Evolutionary conservation across 495 filamentous ascomycete genomes (phyloP).

Genomic region (Penicillium lividum): DNA sequence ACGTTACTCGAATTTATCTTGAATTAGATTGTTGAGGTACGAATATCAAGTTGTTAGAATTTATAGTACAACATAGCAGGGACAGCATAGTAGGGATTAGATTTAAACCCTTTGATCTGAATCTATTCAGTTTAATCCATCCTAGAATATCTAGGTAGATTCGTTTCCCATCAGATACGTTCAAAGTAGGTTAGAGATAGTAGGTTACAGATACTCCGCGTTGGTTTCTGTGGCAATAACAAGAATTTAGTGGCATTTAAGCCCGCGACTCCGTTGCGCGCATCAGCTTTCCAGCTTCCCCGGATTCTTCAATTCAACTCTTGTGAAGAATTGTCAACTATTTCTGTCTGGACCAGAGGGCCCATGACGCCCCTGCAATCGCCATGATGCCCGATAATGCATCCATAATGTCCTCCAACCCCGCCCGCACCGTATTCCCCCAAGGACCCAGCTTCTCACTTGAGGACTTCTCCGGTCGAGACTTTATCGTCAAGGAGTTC

Average conservation of each 20-base stretch:
- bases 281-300: slow-evolving; percentile 23
- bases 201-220: background rate
- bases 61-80: too few relatives aligned
- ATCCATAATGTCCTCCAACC: slow-evolving; percentile 37
- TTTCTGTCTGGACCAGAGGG: background rate
- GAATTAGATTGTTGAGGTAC: background rate
- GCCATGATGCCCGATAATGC: slow-evolving; percentile 44
- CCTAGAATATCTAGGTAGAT: too few relatives aligned
- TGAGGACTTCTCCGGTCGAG: slow-evolving; percentile 80
- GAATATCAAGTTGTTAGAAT: too few relatives aligned
- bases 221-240: background rate
- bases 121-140: too few relatives aligned
- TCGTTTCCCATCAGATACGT: too few relatives aligned
- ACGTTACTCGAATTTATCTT: background rate
- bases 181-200: too few relatives aligned
- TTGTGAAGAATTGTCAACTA: background rate
- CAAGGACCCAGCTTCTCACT: slow-evolving; percentile 78
- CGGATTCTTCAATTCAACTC: slow-evolving; percentile 22
- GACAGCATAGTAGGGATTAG: too few relatives aligned
- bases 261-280: slow-evolving; percentile 8
- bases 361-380: slow-evolving; percentile 20
- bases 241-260: slow-evolving; percentile 3
- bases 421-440: slow-evolving; percentile 67
- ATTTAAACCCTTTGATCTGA: too few relatives aligned
- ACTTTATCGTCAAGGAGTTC: slow-evolving; percentile 98